These are phyloP conservation scores for Neostapfia colusana DNA, from an alignment of 176 grass and related monocot species.

Conservation along the genomic window DNA sequence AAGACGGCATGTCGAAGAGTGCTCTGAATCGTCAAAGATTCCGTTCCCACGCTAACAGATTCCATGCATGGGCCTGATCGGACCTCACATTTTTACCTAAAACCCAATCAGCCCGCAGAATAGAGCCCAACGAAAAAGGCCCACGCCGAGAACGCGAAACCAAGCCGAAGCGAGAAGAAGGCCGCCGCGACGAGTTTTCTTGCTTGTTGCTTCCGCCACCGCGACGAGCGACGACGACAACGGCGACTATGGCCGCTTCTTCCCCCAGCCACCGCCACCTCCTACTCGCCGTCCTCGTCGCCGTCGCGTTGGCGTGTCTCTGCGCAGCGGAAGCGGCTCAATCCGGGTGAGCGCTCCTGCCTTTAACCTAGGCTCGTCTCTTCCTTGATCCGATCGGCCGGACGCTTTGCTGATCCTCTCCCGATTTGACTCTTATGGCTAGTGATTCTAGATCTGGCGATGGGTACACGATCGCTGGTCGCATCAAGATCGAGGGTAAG, in stretches of 20 bases:
- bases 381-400: slow-evolving; percentile 25
- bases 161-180: neutral
- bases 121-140: neutral
- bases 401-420: slow-evolving; percentile 14
- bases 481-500: slow-evolving; percentile 78
- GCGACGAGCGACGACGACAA: slow-evolving; percentile 24
- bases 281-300: neutral
- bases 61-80: neutral
- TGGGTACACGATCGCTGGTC: slow-evolving; percentile 73
- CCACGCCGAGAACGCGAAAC: neutral
- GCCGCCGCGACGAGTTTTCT: slow-evolving; percentile 12
- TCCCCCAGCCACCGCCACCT: neutral
- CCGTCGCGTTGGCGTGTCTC: slow-evolving; percentile 26
- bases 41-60: too few relatives aligned
- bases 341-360: slow-evolving; percentile 31
- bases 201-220: neutral
- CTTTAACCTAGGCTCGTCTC: neutral
- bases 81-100: neutral
- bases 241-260: slow-evolving; percentile 36
- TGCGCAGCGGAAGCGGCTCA: slow-evolving; percentile 22
- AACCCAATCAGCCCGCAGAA: neutral
- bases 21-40: slow-evolving; percentile 71
- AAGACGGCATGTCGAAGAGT: slow-evolving; percentile 65
- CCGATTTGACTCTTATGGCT: slow-evolving; percentile 1
- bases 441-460: slow-evolving; percentile 52